Evolutionary conservation across 1,284 basidiomycete genomes (phyloP), one percentile per base, ranked within the genome.

Genomic region (Anthracocystis setariae): DNA sequence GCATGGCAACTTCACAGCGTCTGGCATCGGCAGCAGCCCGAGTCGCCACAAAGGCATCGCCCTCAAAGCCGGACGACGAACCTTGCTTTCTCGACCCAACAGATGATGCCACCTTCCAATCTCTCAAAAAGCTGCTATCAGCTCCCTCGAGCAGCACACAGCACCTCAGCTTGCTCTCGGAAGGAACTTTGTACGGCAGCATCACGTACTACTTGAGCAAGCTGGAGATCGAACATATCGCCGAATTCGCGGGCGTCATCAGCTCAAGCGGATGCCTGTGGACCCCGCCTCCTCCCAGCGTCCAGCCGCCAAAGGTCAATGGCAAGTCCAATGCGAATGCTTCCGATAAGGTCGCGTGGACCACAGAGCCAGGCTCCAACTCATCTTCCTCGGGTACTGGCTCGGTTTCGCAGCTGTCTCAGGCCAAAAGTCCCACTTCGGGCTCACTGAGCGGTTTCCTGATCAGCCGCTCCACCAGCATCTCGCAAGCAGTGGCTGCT

Each of bases 171-270:
- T 53, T 80, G 20, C 69, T 82, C 37, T 74, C 73, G 5, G 58
- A 77, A 7, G 48, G 57, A 42, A 67, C 73, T 0, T 72, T 82
- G 9, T 80, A 74, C 37, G 70, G 77, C n/a, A 67, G 79, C 49
- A 77, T 82, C 51, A 74, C 74, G 13, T 69, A 72, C 62, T 82
- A 78, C 47, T 43, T 80, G 10, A 69, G 76, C 29, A 73, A 72
- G 35, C 55, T 82, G 37, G 59, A 74, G 49, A 47, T 69, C 25
- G 65, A 71, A 8, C 70, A 76, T 38, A 56, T 77, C 7, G 46
- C 60, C 29, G 72, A 80, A 8, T 80, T 82, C 49, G 65, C 64
- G 23, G 55, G 62, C 33, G 46, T 65, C 23, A 56, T 82, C 45
- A 74, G 54, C 25, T 68, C 55, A 13, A 77, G 76, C 24, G 73